phyloP scores from a whole-genome alignment of 2,329 filamentous ascomycete genomes.

The Talaromyces islandicus region DNA sequence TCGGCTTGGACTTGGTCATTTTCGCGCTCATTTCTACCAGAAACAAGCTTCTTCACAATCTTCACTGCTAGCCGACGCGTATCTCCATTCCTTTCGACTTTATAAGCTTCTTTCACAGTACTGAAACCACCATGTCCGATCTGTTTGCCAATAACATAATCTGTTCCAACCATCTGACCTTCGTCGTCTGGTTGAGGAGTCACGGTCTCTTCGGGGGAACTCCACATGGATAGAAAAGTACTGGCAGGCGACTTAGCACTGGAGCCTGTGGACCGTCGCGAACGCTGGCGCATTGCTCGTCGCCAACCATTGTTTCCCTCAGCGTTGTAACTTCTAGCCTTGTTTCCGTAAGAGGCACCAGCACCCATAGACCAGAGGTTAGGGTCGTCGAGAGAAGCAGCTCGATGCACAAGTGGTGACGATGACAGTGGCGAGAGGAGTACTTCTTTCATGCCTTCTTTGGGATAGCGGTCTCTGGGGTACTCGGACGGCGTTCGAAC shows the following conservation, averaged over 20 bases:
- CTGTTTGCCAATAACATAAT: constrained; percentile 62
- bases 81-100: constrained; percentile 51
- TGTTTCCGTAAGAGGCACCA: constrained; percentile 28
- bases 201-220: constrained; percentile 22
- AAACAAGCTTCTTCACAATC: constrained; percentile 57
- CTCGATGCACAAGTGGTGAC: constrained; percentile 31
- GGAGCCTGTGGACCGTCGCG: constrained; percentile 44
- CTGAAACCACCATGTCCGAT: constrained; percentile 63
- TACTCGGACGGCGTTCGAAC: constrained; percentile 36
- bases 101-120: constrained; percentile 61
- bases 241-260: constrained; percentile 54
- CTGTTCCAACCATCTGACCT: constrained; percentile 60
- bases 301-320: constrained; percentile 31
- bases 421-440: constrained; percentile 33
- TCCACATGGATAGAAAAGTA: constrained; percentile 53
- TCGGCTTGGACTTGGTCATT: constrained; percentile 62
- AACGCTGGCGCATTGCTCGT: constrained; percentile 27
- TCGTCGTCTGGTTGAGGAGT: constrained; percentile 56
- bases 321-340: constrained; percentile 27
- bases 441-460: constrained; percentile 20
- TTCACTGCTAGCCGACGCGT: constrained; percentile 57
- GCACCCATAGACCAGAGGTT: constrained; percentile 32
- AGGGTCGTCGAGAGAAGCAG: constrained; percentile 35
- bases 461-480: constrained; percentile 20
- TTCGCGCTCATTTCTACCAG: constrained; percentile 51